A percentile compares a stretch with the other conserved stretches of the same genome.
These are phyloP conservation scores for Stipa capillata DNA, from an alignment of 176 grass and related monocot species.

Conservation along the genomic window DNA sequence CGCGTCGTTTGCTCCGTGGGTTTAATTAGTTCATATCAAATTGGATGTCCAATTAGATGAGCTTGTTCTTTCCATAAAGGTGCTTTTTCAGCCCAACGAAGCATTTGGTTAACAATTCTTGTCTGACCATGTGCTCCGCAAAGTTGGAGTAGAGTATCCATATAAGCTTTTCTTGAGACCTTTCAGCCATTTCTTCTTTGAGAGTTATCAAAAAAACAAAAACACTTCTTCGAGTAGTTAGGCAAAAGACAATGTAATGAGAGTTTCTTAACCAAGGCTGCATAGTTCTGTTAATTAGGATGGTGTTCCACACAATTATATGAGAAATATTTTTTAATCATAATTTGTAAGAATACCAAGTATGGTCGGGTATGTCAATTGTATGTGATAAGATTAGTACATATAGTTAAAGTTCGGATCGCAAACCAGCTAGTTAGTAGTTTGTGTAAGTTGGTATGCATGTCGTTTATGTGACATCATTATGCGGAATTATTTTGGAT, in stretches of 20 bases:
- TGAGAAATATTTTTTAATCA: too few relatives aligned
- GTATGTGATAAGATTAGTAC: too few relatives aligned
- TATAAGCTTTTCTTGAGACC: not conserved
- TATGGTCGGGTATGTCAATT: too few relatives aligned
- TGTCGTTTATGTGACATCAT: too few relatives aligned
- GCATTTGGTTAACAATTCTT: not conserved
- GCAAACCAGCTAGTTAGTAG: too few relatives aligned
- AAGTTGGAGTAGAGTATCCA: not conserved
- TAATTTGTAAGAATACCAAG: too few relatives aligned
- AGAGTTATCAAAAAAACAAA: not conserved
- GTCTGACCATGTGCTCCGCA: not conserved
- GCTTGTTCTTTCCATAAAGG: not conserved
- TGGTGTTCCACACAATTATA: too few relatives aligned
- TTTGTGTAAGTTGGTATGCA: too few relatives aligned
- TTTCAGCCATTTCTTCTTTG: not conserved
- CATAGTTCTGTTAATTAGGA: not conserved
- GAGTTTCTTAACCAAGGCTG: not conserved
- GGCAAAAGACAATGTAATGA: not conserved
- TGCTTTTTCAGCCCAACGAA: not conserved
- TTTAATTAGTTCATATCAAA: not conserved
- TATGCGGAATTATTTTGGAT: too few relatives aligned
- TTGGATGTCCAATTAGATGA: not conserved
- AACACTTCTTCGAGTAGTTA: not conserved
- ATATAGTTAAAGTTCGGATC: too few relatives aligned
- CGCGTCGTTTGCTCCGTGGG: not conserved